Conservation (phyloP, 805 yeast species). For the Cyberlindnera maclurae region DNA sequence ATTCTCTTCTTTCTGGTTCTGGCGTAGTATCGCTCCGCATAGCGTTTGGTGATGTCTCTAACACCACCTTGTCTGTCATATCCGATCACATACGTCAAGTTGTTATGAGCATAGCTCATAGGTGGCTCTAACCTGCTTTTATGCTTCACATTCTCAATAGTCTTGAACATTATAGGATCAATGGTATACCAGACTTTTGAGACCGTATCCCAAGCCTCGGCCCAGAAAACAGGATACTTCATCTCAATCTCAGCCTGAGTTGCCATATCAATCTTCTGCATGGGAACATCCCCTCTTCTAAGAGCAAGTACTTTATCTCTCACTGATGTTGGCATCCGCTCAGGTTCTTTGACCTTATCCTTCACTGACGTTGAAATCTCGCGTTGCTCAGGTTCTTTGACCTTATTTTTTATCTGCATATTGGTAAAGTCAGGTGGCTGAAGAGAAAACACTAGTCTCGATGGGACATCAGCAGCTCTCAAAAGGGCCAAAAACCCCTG, state of each 20-base stretch:
- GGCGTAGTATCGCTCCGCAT: slow-evolving; percentile 63
- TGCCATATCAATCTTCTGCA: slow-evolving; percentile 6
- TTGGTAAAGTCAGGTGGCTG: slow-evolving; percentile 85
- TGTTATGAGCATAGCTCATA: slow-evolving; percentile 44
- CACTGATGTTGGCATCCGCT: slow-evolving; percentile 2
- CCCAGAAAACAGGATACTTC: slow-evolving; percentile 78
- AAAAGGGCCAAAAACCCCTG: slow-evolving; percentile 81
- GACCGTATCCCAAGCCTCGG: slow-evolving; percentile 83
- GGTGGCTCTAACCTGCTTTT: slow-evolving; percentile 71
- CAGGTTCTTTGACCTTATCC: background rate
- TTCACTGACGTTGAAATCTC: background rate
- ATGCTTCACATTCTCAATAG: slow-evolving; percentile 54
- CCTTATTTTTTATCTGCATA: slow-evolving; percentile 11
- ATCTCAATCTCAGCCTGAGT: slow-evolving; percentile 21
- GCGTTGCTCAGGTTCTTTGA: too few species aligned
- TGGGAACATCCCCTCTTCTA: slow-evolving; percentile 13
- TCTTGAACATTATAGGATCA: slow-evolving; percentile 65
- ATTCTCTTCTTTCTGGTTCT: slow-evolving; percentile 70
- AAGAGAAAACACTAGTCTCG: slow-evolving; percentile 72
- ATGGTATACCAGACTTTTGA: slow-evolving; percentile 74
- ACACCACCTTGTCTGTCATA: slow-evolving; percentile 59
- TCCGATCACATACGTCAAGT: slow-evolving; percentile 69
- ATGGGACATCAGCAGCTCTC: slow-evolving; percentile 61
- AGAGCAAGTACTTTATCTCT: slow-evolving; percentile 15
- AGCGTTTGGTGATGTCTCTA: slow-evolving; percentile 81